Evolutionary conservation across 768 basidiomycete species (phyloP).

Genomic region (Hydnum rufescens): DNA sequence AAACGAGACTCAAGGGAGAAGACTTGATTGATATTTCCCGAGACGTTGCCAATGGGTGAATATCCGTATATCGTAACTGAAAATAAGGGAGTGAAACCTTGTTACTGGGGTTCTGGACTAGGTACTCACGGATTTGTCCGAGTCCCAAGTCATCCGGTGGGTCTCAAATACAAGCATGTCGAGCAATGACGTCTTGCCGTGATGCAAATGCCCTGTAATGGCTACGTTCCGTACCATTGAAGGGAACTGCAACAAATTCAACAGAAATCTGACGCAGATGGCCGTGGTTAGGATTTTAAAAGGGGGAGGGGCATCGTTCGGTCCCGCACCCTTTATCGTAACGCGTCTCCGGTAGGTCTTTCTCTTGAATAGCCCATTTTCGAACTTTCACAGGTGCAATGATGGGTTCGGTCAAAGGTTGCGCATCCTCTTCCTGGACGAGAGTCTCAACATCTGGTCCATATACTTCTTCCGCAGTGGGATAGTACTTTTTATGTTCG

Average conservation of each 20-base stretch:
- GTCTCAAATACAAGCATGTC: constrained; percentile 97
- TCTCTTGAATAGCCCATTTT: constrained; percentile 89
- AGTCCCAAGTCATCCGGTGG: constrained; percentile 85
- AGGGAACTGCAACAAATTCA: constrained; percentile 80
- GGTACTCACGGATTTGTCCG: constrained; percentile 30
- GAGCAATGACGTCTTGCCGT: constrained; percentile 91
- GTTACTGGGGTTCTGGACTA: too few species aligned
- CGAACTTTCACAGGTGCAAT: constrained; percentile 87
- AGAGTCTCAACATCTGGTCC: constrained; percentile 87
- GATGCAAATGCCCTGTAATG: constrained; percentile 89
- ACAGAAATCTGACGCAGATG: constrained; percentile 43
- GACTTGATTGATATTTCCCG: constrained; percentile 93
- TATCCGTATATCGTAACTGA: constrained; percentile 83
- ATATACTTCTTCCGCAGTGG: constrained; percentile 79
- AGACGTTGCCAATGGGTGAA: constrained; percentile 71
- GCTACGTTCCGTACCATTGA: constrained; percentile 94
- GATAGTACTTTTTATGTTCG: constrained; percentile 97
- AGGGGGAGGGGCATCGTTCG: neutral
- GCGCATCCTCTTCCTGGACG: constrained; percentile 96
- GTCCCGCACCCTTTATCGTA: constrained; percentile 77
- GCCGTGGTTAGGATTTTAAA: neutral
- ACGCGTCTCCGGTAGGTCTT: constrained; percentile 89
- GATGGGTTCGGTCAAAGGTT: constrained; percentile 87
- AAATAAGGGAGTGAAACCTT: constrained; percentile 17
- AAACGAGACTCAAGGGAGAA: constrained; percentile 83